A percentile compares a stretch with the other conserved stretches of the same genome.
Conservation (phyloP, 805 yeast species). For the Yamadazyma olivae region DNA sequence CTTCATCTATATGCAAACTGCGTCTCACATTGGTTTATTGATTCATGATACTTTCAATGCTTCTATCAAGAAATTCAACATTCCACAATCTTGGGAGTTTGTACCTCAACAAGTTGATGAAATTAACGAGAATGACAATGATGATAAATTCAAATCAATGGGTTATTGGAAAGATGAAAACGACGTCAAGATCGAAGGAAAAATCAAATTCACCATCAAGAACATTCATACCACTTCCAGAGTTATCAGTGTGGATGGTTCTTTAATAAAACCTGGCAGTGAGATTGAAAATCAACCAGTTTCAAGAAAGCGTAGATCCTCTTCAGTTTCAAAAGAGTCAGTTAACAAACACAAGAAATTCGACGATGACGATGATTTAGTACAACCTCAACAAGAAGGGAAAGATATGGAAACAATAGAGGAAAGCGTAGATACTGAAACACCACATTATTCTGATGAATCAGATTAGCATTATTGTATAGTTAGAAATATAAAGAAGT, state of each 20-base stretch:
- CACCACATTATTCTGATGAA: constrained; percentile 15
- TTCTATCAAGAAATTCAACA: constrained; percentile 76
- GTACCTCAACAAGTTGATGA: constrained; percentile 71
- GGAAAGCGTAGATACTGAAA: constrained; percentile 7
- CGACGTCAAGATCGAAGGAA: constrained; percentile 78
- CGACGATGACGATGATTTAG: constrained; percentile 42
- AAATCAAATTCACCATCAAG: constrained; percentile 71
- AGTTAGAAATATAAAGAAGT: neutral
- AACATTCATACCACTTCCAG: constrained; percentile 74
- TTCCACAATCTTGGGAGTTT: constrained; percentile 86
- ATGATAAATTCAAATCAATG: constrained; percentile 46
- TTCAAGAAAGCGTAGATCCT: constrained; percentile 34
- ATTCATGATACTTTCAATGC: constrained; percentile 95
- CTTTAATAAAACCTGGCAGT: constrained; percentile 59
- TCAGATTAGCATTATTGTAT: neutral
- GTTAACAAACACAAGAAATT: constrained; percentile 42
- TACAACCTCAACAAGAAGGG: constrained; percentile 3
- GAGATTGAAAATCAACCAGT: constrained; percentile 57
- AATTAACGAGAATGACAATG: constrained; percentile 17
- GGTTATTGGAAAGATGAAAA: constrained; percentile 87
- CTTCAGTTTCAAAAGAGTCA: constrained; percentile 10
- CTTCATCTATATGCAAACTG: constrained; percentile 85
- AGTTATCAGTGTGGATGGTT: constrained; percentile 86
- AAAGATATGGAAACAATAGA: constrained; percentile 13
- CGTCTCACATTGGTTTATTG: constrained; percentile 88